Evolutionary conservation across 2,329 filamentous ascomycete species (phyloP), one percentile per base, ranked within the genome.

Genomic region (Diaporthe velutina): DNA sequence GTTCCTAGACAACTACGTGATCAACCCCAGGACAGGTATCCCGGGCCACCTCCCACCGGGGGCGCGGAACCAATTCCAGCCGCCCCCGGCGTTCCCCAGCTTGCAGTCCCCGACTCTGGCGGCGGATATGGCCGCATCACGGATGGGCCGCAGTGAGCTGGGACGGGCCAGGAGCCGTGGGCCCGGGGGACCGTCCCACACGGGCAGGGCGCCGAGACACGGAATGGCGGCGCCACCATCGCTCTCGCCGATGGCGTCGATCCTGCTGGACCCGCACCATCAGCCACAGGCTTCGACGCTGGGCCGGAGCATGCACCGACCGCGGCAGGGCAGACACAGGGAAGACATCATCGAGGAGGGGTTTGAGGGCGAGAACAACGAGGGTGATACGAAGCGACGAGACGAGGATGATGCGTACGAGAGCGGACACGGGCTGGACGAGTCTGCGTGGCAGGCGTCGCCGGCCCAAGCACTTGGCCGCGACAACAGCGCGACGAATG

Each of bases 1-100:
- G 2, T 99, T 99, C 82, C 87, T 98, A 75, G 95, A 98, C 81
- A 96, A 98, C 78, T 99, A 99, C 80, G 91, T 93, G 19, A 90
- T 92, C 66, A 94, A 95, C 79, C 91, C 92, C 4, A 93, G 92
- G 82, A 91, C 90, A 9, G 92, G 91, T 2, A 89, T 92, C 28
- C 90, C 90, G 9, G 90, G 91, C 28, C 88, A 91, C 71, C 84
- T 92, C 48, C 89, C 90, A 19, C 89, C 89, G 4, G 88, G 88
- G 2, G 83, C 84, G 70, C 89, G 87, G 75, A 87, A 88, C 73
- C 88, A 89, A 55, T 96, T 96, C 81, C 91, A 96, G 75, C 93
- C 93, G 33, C 94, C 94, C 1, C 94, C 94, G 7, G 86, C 90
- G 0, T 94, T 96, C 80, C 93, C 95, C 1, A 92, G 91, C 3